Percentiles rank a stretch among this genome's conserved stretches.
Evolutionary conservation across 2,329 filamentous ascomycete genomes (phyloP).

Genomic region (Endocalyx cinctus): DNA sequence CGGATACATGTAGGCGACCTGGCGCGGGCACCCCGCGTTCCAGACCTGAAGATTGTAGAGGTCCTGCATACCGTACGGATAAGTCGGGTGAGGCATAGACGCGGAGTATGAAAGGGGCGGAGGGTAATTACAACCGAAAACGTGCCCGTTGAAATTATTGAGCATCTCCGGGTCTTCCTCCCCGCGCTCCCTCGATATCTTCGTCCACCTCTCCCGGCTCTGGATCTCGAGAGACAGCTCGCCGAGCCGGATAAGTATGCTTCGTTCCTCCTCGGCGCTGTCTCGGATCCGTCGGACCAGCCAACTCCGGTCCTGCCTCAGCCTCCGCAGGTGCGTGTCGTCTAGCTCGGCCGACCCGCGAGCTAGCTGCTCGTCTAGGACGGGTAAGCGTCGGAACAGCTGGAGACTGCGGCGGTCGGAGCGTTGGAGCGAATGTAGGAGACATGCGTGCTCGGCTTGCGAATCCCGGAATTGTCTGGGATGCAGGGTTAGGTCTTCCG

Average conservation of each 20-base stretch:
- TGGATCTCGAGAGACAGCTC: conserved; percentile 47
- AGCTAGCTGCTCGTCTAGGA: conserved; percentile 26
- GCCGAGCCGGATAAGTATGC: conserved; percentile 40
- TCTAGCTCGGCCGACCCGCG: neutral
- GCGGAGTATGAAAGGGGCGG: no score
- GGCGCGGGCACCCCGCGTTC: no score
- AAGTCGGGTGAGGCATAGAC: no score
- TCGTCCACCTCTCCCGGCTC: conserved; percentile 35
- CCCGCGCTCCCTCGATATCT: conserved; percentile 24
- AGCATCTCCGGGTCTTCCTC: conserved; percentile 10
- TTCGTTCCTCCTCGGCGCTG: conserved; percentile 41
- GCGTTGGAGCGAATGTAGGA: conserved; percentile 35
- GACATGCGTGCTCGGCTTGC: conserved; percentile 42
- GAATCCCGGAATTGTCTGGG: conserved; percentile 38
- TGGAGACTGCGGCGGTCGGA: conserved; percentile 33
- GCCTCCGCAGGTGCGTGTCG: conserved; percentile 1
- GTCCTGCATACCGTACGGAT: no score
- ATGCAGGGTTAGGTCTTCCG: no score
- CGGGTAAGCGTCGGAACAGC: conserved; percentile 35
- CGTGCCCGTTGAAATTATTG: conserved; percentile 4
- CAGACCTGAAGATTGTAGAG: no score
- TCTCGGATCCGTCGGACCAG: conserved; percentile 39
- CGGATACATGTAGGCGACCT: no score
- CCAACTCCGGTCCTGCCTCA: conserved; percentile 35
- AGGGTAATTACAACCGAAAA: conserved; percentile 1